Evolutionary conservation across 2,329 filamentous ascomycete species (phyloP).

Genomic region (Scorias spongiosa): DNA sequence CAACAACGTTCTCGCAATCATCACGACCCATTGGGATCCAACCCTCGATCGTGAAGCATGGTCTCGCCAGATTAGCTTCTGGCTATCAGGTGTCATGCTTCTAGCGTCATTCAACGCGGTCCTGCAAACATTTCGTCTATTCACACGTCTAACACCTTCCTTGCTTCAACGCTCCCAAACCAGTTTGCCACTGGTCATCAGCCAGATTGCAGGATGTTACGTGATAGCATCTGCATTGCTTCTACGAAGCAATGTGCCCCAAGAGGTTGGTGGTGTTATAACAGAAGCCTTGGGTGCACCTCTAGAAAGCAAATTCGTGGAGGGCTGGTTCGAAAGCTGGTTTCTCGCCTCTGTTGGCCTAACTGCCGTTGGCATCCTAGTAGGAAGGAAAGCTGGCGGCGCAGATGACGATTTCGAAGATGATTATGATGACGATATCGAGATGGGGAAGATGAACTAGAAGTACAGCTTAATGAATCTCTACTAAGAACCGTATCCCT

Average conservation of each 20-base stretch:
- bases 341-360: slow-evolving; percentile 54
- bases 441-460: slow-evolving; percentile 56
- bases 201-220: slow-evolving; percentile 70
- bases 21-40: slow-evolving; percentile 74
- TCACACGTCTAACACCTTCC: slow-evolving; percentile 57
- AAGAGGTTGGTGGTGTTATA: slow-evolving; percentile 61
- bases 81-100: slow-evolving; percentile 69
- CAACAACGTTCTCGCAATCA: slow-evolving; percentile 63
- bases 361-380: slow-evolving; percentile 58
- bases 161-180: slow-evolving; percentile 61
- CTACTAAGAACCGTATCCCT: no score
- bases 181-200: slow-evolving; percentile 63
- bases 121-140: slow-evolving; percentile 71
- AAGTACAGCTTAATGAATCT: not conserved
- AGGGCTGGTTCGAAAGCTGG: slow-evolving; percentile 80
- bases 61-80: slow-evolving; percentile 73
- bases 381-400: slow-evolving; percentile 47
- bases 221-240: slow-evolving; percentile 69
- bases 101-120: slow-evolving; percentile 68
- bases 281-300: slow-evolving; percentile 64
- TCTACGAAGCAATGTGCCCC: slow-evolving; percentile 61
- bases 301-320: slow-evolving; percentile 55
- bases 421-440: slow-evolving; percentile 24
- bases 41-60: slow-evolving; percentile 68
- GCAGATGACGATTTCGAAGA: slow-evolving; percentile 22